Evolutionary conservation across 2,329 filamentous ascomycete species (phyloP).

Genomic region (Colletotrichum horii): DNA sequence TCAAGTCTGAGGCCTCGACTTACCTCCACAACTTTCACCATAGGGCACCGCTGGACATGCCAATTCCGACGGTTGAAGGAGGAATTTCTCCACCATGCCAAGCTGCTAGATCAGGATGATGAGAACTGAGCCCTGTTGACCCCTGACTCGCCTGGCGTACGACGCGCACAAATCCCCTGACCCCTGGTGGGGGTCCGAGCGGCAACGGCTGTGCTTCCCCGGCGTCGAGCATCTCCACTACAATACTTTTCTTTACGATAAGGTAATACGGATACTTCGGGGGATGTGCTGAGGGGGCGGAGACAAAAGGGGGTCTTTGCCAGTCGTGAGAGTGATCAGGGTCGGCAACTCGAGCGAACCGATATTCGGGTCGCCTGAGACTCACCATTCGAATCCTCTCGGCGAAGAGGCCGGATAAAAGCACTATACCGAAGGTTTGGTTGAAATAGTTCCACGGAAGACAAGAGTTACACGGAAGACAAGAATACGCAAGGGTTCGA

Average conservation of each 20-base stretch:
- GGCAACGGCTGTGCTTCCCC: conserved; percentile 1
- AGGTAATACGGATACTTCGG: not conserved
- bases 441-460: not conserved
- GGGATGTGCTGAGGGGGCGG: conserved; percentile 1
- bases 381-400: not conserved
- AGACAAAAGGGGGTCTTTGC: not conserved
- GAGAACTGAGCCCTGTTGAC: not conserved
- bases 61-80: not conserved
- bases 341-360: not conserved
- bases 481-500: not conserved
- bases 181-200: not conserved
- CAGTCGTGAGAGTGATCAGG: not conserved
- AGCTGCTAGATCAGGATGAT: not conserved
- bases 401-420: no score
- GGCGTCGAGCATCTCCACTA: not conserved
- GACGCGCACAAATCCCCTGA: not conserved
- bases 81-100: not conserved
- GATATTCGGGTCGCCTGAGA: not conserved
- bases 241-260: conserved; percentile 6
- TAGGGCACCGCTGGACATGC: not conserved
- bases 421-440: not conserved
- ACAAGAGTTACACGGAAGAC: not conserved
- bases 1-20: not conserved
- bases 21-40: not conserved
- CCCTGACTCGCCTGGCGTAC: not conserved